Evolutionary conservation across 2,329 filamentous ascomycete species (phyloP), one percentile per base, ranked within the genome.

Genomic region (Pseudocercospora eumusae): DNA sequence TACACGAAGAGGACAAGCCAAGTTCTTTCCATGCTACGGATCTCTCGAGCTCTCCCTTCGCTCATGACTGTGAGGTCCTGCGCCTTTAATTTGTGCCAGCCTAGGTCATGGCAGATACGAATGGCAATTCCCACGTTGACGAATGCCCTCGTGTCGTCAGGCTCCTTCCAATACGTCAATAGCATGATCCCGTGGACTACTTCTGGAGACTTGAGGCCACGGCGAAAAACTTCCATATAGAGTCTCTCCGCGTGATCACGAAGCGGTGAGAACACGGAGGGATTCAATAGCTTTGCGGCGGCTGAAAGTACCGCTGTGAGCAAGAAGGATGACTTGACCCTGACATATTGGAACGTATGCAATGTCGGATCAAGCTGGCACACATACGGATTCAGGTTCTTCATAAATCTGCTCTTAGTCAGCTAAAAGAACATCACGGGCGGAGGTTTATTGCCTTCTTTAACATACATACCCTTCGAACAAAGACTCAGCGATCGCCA

Each of bases 151-250:
- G 73, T 76, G 60, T 80, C 78, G 7, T 76, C 73, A 2, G 76
- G 75, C 44, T 79, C 75, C 65, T 79, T 80, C 76, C 77, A 79
- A 63, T 78, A 78, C 1, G 77, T 79, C 5, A 76, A 60, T 8
- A 77, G 65, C n/a, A 77, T 66, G 8, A 78, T 74, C 0, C 74
- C 77, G 60, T 79, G 77, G 1, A 76, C 75, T 6, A 73, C 73
- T 56, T 79, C 77, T 1, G 71, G 67, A 0, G 77, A 79, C 50
- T 78, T 78, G 1, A 61, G 64, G 15, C 76, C 77, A 2, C 66
- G 65, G 2, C 69, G 65, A 44, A 79, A 75, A 10, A 64, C 67
- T 8, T 74, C 64, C 6, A 67, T 62, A 8, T 76, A 68, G 3
- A 76, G 60, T 20, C 67, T 65, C 49, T 78, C 75, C 13, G 73